These are phyloP conservation scores for Tuber melanosporum DNA, from an alignment of 495 filamentous ascomycete species.

Conservation along the genomic window DNA sequence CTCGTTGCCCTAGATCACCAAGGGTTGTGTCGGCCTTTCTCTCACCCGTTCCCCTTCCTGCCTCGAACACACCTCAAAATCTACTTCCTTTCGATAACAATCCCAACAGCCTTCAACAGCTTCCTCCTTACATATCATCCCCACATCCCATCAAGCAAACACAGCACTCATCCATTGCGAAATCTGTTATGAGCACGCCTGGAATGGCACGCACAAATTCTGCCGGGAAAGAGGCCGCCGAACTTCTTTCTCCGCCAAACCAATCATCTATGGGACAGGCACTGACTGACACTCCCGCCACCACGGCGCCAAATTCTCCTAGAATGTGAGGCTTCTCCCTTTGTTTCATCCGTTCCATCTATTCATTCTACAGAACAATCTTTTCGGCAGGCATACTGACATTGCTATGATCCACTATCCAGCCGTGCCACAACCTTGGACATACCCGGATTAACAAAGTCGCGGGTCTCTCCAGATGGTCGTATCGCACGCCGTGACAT, in stretches of 20 bases:
- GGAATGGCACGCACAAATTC: constrained; percentile 32
- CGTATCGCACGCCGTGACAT: constrained; percentile 86
- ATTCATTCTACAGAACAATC: background rate
- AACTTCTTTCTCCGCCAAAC: constrained; percentile 45
- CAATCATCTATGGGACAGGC: constrained; percentile 52
- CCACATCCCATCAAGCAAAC: constrained; percentile 40
- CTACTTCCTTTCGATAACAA: constrained; percentile 15
- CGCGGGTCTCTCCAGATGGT: constrained; percentile 88
- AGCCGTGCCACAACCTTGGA: constrained; percentile 76
- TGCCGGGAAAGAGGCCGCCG: constrained; percentile 1
- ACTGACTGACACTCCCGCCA: constrained; percentile 61
- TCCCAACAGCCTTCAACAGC: constrained; percentile 15
- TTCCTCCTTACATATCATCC: constrained; percentile 18
- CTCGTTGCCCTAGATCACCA: constrained; percentile 15
- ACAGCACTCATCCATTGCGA: constrained; percentile 55
- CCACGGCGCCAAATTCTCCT: constrained; percentile 64
- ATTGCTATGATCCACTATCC: constrained; percentile 1
- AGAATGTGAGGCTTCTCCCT: constrained; percentile 54
- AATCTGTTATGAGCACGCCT: constrained; percentile 50
- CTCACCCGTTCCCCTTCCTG: constrained; percentile 3
- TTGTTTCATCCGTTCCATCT: constrained; percentile 1
- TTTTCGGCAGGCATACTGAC: constrained; percentile 11
- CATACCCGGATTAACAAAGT: constrained; percentile 82
- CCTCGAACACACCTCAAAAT: constrained; percentile 13
- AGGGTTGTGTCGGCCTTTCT: background rate